phyloP scores from a whole-genome alignment of 2,329 filamentous ascomycete genomes.

The Microdochium paspali region DNA sequence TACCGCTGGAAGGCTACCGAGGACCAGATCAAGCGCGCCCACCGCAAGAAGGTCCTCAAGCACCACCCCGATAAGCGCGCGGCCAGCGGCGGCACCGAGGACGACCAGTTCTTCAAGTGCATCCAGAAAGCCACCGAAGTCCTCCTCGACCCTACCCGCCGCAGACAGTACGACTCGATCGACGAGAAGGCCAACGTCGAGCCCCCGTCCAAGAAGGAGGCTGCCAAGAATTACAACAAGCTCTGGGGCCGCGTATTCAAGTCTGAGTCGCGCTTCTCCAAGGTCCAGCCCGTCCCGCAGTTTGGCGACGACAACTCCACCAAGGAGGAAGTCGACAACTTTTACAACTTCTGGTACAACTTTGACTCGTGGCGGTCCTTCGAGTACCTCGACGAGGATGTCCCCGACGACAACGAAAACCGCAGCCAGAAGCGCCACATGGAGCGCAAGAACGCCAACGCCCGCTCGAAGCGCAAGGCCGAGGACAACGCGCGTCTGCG shows the following conservation, averaged over 20 bases:
- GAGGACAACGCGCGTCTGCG: constrained; percentile 91
- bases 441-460: constrained; percentile 96
- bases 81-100: constrained; percentile 74
- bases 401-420: constrained; percentile 97
- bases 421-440: constrained; percentile 98
- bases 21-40: constrained; percentile 97
- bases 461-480: constrained; percentile 98
- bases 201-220: constrained; percentile 85
- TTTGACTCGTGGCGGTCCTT: constrained; percentile 97
- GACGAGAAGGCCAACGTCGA: constrained; percentile 90
- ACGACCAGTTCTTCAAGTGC: constrained; percentile 99
- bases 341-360: constrained; percentile 99
- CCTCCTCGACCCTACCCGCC: constrained; percentile 82
- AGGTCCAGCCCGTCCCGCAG: constrained; percentile 75
- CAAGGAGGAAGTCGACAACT: constrained; percentile 83
- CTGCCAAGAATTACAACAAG: constrained; percentile 89
- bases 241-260: constrained; percentile 87
- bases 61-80: constrained; percentile 99
- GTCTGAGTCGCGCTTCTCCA: constrained; percentile 87
- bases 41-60: constrained; percentile 98
- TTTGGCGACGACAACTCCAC: constrained; percentile 78
- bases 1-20: constrained; percentile 89
- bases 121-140: constrained; percentile 97
- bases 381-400: constrained; percentile 97
- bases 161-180: constrained; percentile 92